Evolutionary conservation across 1,139 yeast species (phyloP), one percentile per base, ranked within the genome.

Genomic region (Lodderomyces theae): DNA sequence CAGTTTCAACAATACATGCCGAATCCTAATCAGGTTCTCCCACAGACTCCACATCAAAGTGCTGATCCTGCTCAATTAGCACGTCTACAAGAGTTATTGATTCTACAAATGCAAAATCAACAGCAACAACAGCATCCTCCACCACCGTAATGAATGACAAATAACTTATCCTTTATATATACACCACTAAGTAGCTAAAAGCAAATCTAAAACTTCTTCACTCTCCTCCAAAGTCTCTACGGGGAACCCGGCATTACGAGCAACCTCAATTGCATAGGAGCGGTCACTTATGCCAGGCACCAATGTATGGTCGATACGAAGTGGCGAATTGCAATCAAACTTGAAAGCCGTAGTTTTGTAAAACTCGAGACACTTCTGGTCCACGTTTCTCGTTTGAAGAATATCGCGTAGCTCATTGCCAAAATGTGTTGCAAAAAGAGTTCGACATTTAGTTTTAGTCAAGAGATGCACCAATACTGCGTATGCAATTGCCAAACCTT

Each of bases 401-500:
- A 60, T 50, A 1, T 61, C 51, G 13, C 74, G 60, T 9, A 89
- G 58, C 50, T 88, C 96, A 2, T 64, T 63, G 0, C 95, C 97
- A 61, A 83, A 92, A 67, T 92, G 98, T 0, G 98, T 92, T 1
- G 98, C 97, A 68, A 92, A 92, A 12, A 92, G 65, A 0, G 94
- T 77, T 17, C 95, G 72, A 51, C 96, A 83, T 50, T 77, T 71
- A 51, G 83, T 86, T 1, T 59, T 63, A 7, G 65, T 60, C 11
- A 79, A 53, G 39, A 92, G 61, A 53, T 82, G 78, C 29, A 76
- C 60, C 37, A 92, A 63, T 0, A 95, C 77, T 0, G 96, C 94
- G 64, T 74, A 89, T 0, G 98, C 97, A 43, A 92, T 82, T 0
- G 97, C 86, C 7, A 88, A 69, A 1, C 98, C 97, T 62, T 92